Evolutionary conservation across 768 basidiomycete species (phyloP).

Genomic region (Mrakia gelida): DNA sequence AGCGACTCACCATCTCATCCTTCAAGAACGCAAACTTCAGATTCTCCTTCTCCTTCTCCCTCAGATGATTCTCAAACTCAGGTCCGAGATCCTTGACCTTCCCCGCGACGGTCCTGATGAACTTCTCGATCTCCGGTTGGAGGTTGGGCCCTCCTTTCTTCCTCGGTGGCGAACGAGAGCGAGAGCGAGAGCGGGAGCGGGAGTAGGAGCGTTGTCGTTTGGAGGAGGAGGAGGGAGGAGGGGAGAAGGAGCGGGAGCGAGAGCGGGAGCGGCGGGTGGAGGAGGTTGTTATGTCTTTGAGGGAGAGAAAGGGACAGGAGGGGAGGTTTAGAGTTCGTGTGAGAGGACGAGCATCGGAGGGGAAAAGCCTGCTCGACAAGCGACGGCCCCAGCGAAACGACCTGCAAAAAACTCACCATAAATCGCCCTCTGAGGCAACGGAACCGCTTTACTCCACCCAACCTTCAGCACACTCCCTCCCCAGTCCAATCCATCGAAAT

Average conservation of each 20-base stretch:
- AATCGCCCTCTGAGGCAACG: slow-evolving; percentile 62
- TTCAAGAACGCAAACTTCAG: slow-evolving; percentile 74
- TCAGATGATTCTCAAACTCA: slow-evolving; percentile 64
- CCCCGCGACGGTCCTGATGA: slow-evolving; percentile 79
- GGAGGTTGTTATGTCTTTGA: slow-evolving; percentile 11
- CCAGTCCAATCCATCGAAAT: slow-evolving; percentile 93
- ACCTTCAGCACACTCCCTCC: slow-evolving; percentile 80
- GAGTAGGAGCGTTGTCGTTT: background rate
- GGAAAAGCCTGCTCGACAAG: background rate
- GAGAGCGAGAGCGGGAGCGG: slow-evolving; percentile 27
- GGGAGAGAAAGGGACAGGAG: background rate
- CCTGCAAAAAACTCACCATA: slow-evolving; percentile 64
- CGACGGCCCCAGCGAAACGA: too few species aligned
- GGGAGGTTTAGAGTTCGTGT: background rate
- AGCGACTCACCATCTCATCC: slow-evolving; percentile 44
- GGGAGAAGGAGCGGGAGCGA: slow-evolving; percentile 48
- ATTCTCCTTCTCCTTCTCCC: slow-evolving; percentile 72
- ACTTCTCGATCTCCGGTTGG: slow-evolving; percentile 71
- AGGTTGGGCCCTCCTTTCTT: slow-evolving; percentile 29
- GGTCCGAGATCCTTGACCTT: slow-evolving; percentile 75
- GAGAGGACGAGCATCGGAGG: too few species aligned
- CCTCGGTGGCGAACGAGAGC: slow-evolving; percentile 42
- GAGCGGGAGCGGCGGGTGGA: slow-evolving; percentile 47
- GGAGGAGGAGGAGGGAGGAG: slow-evolving; percentile 34
- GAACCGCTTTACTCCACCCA: slow-evolving; percentile 96